These are phyloP conservation scores for Jaenimonas drosophilae DNA, from an alignment of 208 protist species.

Conservation along the genomic window DNA sequence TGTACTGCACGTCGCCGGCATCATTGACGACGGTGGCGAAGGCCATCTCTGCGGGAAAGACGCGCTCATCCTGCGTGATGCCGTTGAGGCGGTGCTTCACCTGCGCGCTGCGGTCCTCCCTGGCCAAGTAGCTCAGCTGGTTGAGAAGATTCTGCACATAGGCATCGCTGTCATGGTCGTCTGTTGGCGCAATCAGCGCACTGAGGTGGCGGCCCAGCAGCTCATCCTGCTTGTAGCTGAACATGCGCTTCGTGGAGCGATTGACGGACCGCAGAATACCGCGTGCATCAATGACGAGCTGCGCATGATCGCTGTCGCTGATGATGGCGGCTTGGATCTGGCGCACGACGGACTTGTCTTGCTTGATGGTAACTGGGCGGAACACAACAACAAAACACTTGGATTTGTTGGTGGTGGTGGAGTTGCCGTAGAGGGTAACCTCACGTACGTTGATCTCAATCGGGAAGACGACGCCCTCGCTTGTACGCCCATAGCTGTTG, in stretches of 20 bases:
- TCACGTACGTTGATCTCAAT: constrained; percentile 17
- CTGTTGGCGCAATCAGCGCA: constrained; percentile 2
- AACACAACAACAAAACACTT: too few species aligned
- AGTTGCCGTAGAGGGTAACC: constrained; percentile 11
- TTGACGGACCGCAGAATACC: constrained; percentile 4
- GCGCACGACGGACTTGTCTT: background rate
- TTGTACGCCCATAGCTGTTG: constrained; percentile 10
- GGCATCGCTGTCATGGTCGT: constrained; percentile 6
- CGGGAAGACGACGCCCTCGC: constrained; percentile 9
- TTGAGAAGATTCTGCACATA: constrained; percentile 3
- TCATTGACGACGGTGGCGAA: constrained; percentile 14
- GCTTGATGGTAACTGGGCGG: background rate
- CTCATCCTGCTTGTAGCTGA: constrained; percentile 1
- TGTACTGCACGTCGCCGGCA: constrained; percentile 9
- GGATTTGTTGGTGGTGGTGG: too few species aligned
- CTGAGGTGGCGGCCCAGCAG: constrained; percentile 5
- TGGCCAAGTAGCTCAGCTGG: background rate
- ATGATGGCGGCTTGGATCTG: background rate
- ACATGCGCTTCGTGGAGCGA: background rate
- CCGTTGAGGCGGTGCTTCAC: background rate
- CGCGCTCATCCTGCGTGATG: constrained; percentile 16
- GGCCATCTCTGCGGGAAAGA: constrained; percentile 19
- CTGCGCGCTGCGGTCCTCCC: constrained; percentile 4
- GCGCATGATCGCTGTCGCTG: constrained; percentile 1
- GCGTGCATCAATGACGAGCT: constrained; percentile 3